A percentile compares a stretch with the other conserved stretches of the same genome.
Evolutionary conservation across 2,329 filamentous ascomycete species (phyloP).

Genomic region (Trichoderma atrobrunneum): DNA sequence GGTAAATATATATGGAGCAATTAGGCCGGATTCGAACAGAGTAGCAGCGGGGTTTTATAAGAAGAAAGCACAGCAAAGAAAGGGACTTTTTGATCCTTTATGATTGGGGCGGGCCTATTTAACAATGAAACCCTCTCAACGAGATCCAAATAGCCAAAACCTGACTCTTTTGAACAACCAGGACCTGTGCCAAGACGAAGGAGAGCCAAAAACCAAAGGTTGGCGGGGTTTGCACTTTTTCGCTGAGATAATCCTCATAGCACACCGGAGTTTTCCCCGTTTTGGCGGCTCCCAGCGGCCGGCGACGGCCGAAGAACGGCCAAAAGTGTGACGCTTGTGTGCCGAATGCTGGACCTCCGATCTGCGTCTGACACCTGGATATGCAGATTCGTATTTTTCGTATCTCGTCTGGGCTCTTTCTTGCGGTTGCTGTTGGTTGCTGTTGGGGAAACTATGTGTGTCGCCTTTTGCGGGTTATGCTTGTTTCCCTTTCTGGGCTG

Average conservation of each 20-base stretch:
- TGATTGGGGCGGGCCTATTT: background rate
- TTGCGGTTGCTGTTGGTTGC: background rate
- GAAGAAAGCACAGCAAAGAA: background rate
- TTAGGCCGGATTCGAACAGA: background rate
- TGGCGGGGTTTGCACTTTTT: background rate
- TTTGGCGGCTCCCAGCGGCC: constrained; percentile 8
- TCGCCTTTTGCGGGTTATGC: background rate
- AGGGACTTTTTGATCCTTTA: background rate
- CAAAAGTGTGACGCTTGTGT: background rate
- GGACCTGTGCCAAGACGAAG: background rate
- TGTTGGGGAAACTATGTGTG: background rate
- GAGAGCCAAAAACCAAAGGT: background rate
- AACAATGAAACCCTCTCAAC: background rate
- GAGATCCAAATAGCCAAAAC: background rate
- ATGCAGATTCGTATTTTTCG: background rate
- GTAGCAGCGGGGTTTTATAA: background rate
- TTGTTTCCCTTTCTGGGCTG: background rate
- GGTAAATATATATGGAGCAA: background rate
- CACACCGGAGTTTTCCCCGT: background rate
- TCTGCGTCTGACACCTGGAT: background rate
- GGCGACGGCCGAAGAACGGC: constrained; percentile 7
- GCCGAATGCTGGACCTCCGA: background rate
- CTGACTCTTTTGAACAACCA: background rate
- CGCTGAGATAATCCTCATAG: background rate
- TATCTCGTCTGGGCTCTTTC: background rate